These are phyloP conservation scores for Apiospora kogelbergensis DNA, from an alignment of 2,329 filamentous ascomycete species.

Conservation along the genomic window DNA sequence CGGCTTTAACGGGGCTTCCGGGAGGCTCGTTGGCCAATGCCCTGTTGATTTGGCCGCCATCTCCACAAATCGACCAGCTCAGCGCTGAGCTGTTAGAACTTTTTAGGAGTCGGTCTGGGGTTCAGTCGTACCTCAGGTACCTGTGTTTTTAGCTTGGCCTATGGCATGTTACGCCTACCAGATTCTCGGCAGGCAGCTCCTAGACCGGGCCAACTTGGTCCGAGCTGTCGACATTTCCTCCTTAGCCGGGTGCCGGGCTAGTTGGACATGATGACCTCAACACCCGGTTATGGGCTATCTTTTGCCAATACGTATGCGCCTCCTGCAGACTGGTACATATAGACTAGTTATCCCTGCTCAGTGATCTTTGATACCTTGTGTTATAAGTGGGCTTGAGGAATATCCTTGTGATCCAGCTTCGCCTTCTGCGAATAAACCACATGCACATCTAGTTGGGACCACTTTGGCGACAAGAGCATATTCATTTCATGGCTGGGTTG, in stretches of 20 bases:
- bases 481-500: background rate
- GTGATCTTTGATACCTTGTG: background rate
- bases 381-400: background rate
- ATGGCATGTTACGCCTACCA: background rate
- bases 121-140: background rate
- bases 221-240: background rate
- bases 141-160: background rate
- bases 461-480: background rate
- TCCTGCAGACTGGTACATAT: background rate
- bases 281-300: background rate
- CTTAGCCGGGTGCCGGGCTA: background rate
- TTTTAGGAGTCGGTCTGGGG: slow-evolving; percentile 2
- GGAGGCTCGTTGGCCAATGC: background rate
- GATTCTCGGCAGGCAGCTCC: background rate
- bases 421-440: background rate
- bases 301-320: background rate
- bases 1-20: background rate
- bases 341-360: background rate
- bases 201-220: background rate
- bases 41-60: background rate
- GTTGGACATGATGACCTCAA: background rate
- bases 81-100: background rate
- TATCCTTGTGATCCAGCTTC: background rate
- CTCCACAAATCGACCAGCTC: background rate
- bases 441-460: background rate